Percentiles rank a stretch among this genome's conserved stretches.
phyloP scores from a whole-genome alignment of 768 basidiomycete genomes.

The Tricholoma bakamatsutake region DNA sequence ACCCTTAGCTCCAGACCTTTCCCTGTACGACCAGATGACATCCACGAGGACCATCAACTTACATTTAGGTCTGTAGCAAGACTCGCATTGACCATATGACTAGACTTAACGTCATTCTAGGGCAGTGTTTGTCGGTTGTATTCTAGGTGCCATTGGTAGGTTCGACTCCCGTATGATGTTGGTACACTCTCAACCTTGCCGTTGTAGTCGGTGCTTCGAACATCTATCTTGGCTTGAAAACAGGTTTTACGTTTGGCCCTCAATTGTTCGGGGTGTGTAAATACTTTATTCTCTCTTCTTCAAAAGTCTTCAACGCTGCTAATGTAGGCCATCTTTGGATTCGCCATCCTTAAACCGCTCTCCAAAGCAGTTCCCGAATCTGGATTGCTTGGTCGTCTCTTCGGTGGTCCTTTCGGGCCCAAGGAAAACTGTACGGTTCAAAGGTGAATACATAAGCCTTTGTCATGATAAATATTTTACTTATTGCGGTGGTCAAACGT shows the following conservation, averaged over 20 bases:
- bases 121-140: constrained; percentile 44
- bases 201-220: constrained; percentile 48
- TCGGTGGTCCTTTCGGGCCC: constrained; percentile 56
- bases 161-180: neutral
- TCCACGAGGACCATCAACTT: constrained; percentile 46
- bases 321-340: constrained; percentile 44
- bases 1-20: constrained; percentile 39
- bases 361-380: constrained; percentile 43
- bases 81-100: neutral
- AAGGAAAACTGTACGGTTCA: constrained; percentile 66
- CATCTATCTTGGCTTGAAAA: constrained; percentile 65
- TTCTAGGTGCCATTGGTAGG: constrained; percentile 41
- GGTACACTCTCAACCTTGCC: neutral
- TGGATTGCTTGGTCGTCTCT: constrained; percentile 35
- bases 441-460: constrained; percentile 29
- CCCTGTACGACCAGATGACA: constrained; percentile 43
- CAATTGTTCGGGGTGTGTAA: constrained; percentile 50
- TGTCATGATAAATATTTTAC: neutral
- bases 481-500: neutral
- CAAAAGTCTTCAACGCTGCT: neutral
- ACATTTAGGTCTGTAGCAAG: constrained; percentile 34
- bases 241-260: constrained; percentile 61
- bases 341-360: constrained; percentile 53
- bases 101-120: constrained; percentile 14
- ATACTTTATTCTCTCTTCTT: constrained; percentile 1